phyloP scores from a whole-genome alignment of 2,329 filamentous ascomycete genomes.

The Ceratocystis huliohia region DNA sequence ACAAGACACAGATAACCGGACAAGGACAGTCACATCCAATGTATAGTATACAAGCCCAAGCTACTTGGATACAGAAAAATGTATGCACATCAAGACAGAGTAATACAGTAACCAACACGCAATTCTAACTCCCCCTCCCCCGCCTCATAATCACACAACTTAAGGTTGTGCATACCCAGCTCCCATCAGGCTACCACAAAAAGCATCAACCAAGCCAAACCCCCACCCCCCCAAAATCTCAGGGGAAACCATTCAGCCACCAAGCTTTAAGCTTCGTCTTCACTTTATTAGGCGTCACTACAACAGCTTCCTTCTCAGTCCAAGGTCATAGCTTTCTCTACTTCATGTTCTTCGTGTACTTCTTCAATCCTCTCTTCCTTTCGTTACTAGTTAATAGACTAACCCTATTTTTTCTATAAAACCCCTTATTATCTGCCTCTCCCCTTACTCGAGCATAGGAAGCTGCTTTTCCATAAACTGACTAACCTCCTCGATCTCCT shows the following conservation, averaged over 20 bases:
- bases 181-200: background rate
- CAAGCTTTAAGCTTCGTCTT: background rate
- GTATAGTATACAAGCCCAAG: background rate
- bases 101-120: no score
- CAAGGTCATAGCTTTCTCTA: constrained; percentile 3
- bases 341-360: background rate
- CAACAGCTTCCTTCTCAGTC: background rate
- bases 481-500: constrained; percentile 76
- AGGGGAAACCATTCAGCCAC: background rate
- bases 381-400: background rate
- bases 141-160: no score
- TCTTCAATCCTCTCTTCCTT: background rate
- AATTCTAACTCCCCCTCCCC: no score
- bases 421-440: background rate
- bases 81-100: background rate
- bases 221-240: background rate
- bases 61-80: background rate
- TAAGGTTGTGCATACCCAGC: background rate
- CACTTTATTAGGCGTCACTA: background rate
- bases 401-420: background rate
- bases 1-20: background rate
- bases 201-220: no score
- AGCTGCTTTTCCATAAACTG: constrained; percentile 38
- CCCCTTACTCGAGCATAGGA: constrained; percentile 26
- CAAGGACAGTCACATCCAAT: background rate